Conservation (phyloP, 139 green algal species). For the Chlorella sp. region DNA sequence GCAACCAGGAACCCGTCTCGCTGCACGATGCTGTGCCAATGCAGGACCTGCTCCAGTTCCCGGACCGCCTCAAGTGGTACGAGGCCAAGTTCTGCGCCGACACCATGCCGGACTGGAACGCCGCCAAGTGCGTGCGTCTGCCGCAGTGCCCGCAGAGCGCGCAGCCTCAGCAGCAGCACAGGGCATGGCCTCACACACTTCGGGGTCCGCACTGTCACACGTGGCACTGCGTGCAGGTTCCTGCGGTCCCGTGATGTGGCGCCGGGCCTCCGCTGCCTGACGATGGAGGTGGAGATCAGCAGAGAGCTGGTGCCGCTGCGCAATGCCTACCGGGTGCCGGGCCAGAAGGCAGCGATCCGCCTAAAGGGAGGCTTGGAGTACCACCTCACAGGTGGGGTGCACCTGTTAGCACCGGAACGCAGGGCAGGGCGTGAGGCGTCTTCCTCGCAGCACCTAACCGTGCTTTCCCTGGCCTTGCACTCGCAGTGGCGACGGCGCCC, state of each 20-base stretch:
- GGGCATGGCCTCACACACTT: background rate
- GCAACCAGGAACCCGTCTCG: no score
- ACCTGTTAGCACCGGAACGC: no score
- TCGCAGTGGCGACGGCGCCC: conserved; percentile 43
- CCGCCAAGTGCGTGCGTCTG: conserved; percentile 2
- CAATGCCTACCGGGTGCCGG: conserved; percentile 67
- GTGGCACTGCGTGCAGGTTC: background rate
- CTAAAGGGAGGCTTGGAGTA: conserved; percentile 54
- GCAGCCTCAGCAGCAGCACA: background rate
- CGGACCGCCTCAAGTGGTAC: conserved; percentile 57
- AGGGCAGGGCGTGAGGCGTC: no score
- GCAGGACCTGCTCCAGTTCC: conserved; percentile 47
- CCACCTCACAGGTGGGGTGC: conserved; percentile 16
- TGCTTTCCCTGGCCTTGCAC: background rate
- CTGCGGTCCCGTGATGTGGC: conserved; percentile 14
- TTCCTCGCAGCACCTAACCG: no score
- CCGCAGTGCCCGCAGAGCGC: background rate
- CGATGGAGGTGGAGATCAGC: conserved; percentile 64
- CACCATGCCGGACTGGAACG: conserved; percentile 76
- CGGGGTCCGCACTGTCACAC: background rate
- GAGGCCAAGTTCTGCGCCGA: conserved; percentile 51
- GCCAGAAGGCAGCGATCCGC: conserved; percentile 51
- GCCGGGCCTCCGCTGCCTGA: conserved; percentile 29
- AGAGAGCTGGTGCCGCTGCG: conserved; percentile 69
- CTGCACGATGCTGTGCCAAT: no score